Evolutionary conservation across 202 grass and related monocot species (phyloP).

Genomic region (Eragrostis tef): DNA sequence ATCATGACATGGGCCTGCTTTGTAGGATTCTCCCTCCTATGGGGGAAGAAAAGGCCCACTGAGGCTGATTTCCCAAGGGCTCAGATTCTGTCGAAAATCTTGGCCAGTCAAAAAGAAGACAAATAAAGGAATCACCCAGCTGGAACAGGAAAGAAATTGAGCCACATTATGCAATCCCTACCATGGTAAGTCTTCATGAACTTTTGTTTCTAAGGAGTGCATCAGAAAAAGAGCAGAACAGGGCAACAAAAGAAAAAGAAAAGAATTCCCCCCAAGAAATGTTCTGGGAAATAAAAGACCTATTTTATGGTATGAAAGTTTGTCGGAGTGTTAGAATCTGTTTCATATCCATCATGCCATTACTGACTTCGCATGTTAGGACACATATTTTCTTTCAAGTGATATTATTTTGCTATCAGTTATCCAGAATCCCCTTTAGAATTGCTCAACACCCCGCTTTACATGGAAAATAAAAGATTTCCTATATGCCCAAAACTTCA

Average conservation of each 20-base stretch:
- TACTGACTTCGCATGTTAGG: neutral
- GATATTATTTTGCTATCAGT: neutral
- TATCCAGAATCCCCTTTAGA: neutral
- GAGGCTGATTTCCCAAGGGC: neutral
- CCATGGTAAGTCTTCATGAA: constrained; percentile 2
- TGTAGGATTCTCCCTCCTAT: neutral
- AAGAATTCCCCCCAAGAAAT: neutral
- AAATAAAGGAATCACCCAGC: neutral
- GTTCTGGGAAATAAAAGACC: neutral
- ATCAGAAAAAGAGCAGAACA: constrained; percentile 10
- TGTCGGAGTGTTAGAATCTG: neutral
- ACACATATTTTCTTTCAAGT: neutral
- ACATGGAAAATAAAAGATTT: neutral
- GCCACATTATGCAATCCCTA: constrained; percentile 9
- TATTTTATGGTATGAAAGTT: neutral
- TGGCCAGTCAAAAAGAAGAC: too few relatives aligned
- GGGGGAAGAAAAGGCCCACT: constrained; percentile 8
- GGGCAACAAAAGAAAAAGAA: too few relatives aligned
- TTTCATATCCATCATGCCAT: neutral
- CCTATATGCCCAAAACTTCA: neutral
- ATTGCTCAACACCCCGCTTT: neutral
- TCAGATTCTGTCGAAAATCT: too few relatives aligned
- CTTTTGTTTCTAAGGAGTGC: neutral
- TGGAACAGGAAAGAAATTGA: neutral
- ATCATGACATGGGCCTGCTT: neutral